These are phyloP conservation scores for Helenozyma rhizophorensis DNA, from an alignment of 805 yeast species.

Conservation along the genomic window DNA sequence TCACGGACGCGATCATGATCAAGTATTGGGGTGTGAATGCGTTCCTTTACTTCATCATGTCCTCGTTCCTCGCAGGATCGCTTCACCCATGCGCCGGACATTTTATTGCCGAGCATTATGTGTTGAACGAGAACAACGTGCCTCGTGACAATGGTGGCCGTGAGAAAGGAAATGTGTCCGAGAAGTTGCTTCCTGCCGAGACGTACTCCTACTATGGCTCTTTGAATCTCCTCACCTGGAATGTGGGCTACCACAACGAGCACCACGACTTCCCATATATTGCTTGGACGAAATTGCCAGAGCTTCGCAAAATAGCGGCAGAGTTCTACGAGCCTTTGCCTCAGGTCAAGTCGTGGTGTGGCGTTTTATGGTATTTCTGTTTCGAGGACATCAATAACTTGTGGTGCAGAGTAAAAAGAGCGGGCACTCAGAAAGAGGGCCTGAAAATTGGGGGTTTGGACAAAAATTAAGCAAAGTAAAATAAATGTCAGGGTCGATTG, in stretches of 20 bases:
- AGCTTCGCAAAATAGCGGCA: slow-evolving; percentile 58
- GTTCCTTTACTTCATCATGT: slow-evolving; percentile 60
- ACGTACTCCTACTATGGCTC: slow-evolving; percentile 87
- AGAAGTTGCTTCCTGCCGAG: slow-evolving; percentile 53
- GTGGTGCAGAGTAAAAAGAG: slow-evolving; percentile 80
- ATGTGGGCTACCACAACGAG: slow-evolving; percentile 91
- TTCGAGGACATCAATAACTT: slow-evolving; percentile 62
- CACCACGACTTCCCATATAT: slow-evolving; percentile 94
- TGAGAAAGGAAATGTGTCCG: slow-evolving; percentile 24
- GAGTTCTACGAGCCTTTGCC: slow-evolving; percentile 86
- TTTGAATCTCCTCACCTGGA: slow-evolving; percentile 77
- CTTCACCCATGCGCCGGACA: slow-evolving; percentile 94
- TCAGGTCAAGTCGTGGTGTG: slow-evolving; percentile 70
- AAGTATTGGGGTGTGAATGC: slow-evolving; percentile 61
- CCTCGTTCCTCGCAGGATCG: slow-evolving; percentile 86
- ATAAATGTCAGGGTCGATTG: no score
- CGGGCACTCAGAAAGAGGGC: slow-evolving; percentile 34
- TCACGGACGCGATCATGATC: slow-evolving; percentile 56
- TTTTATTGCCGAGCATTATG: slow-evolving; percentile 91
- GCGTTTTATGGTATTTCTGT: slow-evolving; percentile 69
- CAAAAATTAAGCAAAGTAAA: slow-evolving; percentile 10
- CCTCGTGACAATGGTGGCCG: slow-evolving; percentile 21
- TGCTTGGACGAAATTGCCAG: slow-evolving; percentile 80
- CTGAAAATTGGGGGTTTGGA: slow-evolving; percentile 19
- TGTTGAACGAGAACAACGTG: slow-evolving; percentile 53